A percentile compares a stretch with the other conserved stretches of the same genome.
phyloP scores from a whole-genome alignment of 1,139 yeast species.

The Groenewaldozyma sp. region DNA sequence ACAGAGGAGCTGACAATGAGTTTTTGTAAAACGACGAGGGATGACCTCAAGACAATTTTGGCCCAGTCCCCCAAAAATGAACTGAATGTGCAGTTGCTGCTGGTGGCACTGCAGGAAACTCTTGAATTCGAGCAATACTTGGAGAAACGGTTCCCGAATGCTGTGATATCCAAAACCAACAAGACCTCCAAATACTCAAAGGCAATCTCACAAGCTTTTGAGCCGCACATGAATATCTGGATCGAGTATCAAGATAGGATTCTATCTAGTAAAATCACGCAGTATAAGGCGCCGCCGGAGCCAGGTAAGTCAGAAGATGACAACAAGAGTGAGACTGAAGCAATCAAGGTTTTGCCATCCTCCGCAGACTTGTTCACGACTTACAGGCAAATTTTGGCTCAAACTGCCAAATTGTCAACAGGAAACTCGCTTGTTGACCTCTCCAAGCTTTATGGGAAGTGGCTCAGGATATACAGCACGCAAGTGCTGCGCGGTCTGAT shows the following conservation, averaged over 20 bases:
- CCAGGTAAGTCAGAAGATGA: conserved; percentile 31
- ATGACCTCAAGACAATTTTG: conserved; percentile 49
- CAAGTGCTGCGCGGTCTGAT: conserved; percentile 53
- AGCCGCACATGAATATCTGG: conserved; percentile 80
- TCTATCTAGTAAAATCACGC: conserved; percentile 49
- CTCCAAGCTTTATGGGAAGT: conserved; percentile 55
- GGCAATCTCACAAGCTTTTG: conserved; percentile 64
- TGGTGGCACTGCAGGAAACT: conserved; percentile 53
- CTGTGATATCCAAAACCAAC: conserved; percentile 5
- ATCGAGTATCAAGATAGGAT: conserved; percentile 71
- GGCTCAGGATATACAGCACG: conserved; percentile 55
- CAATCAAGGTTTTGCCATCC: conserved; percentile 62
- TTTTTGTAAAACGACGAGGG: conserved; percentile 62
- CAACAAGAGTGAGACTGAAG: conserved; percentile 26
- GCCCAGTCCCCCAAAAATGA: conserved; percentile 26
- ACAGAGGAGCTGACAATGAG: conserved; percentile 48
- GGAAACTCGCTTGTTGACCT: conserved; percentile 60
- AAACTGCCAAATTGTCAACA: conserved; percentile 63
- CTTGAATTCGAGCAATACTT: conserved; percentile 72
- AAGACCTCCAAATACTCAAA: conserved; percentile 29
- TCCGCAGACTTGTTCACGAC: conserved; percentile 79
- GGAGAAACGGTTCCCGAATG: conserved; percentile 42
- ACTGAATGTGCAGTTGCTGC: conserved; percentile 48
- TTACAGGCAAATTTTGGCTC: conserved; percentile 64
- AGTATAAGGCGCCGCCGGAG: conserved; percentile 20